Base-by-base conservation (phyloP, 257 asterid genomes). In the Paraleonurus japonicus region DNA sequence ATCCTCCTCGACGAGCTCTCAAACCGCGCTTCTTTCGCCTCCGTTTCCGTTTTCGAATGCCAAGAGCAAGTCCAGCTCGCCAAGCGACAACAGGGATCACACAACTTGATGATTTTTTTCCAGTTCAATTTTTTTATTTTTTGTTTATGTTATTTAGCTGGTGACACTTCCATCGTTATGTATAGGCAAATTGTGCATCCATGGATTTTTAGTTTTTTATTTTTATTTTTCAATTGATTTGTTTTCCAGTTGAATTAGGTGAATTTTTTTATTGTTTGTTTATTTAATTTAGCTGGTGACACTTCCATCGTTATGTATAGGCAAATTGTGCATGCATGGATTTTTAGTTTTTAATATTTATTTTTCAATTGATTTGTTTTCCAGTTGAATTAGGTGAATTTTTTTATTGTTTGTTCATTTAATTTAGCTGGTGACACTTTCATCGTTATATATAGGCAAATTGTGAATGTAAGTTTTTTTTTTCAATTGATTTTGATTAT, bases 11-110 rank as follows among this genome's bases (percentile, higher is more conserved):
- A 32, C 80, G 0, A 78, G 76, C 57, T 58, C 87, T 16, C 85
- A 80, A 68, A 77, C 81, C 1, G 41, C 75, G 82, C 80, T 75
- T 19, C 82, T 75, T 72, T 75, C 87, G 26, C 80, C 85, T n/a
- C 51, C 83, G 11, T 75, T 80, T 51, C 81, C 78, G 0, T 82
- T 78, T 70, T 67, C 87, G 13, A 80, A 69, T 61, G 43, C 85
- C 1, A 85, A 80, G 82, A 82, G 82, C 16, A 85, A 82, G 72
- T 76, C 83, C 33, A 75, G 22, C 76, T 82, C 89, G 12, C 77
- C 85, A 9, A 74, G 78, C 7, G 87, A 80, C 39, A 71, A 47
- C 57, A 70, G 69, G 81, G 85, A 80, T 68, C 82, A 73, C 41
- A 17, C 2, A 15, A 3, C 20, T 22, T 9, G 26, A 8, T 9